phyloP scores from a whole-genome alignment of 2,329 filamentous ascomycete species.

The Paramyrothecium roridum region DNA sequence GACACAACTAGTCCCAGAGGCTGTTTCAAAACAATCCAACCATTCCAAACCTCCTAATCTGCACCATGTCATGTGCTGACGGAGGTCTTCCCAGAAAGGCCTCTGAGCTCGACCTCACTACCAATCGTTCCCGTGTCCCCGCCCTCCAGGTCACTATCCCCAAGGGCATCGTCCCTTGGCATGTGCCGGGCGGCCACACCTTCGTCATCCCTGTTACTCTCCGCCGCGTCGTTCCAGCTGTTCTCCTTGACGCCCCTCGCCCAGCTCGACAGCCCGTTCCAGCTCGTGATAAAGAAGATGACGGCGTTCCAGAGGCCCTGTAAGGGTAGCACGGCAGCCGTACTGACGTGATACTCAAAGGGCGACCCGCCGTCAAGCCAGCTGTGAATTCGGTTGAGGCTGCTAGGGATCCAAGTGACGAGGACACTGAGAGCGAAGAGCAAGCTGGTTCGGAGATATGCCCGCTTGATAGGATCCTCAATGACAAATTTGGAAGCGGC shows the following conservation, averaged over 20 bases:
- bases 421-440: conserved; percentile 59
- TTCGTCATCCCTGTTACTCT: neutral
- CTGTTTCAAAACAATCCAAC: too few relatives aligned
- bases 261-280: conserved; percentile 20
- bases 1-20: neutral
- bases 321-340: conserved; percentile 69
- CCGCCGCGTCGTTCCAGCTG: neutral
- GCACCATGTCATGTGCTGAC: neutral
- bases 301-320: conserved; percentile 80
- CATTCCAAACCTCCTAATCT: neutral
- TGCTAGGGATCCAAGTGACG: conserved; percentile 64
- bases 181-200: neutral
- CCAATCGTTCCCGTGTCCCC: conserved; percentile 6
- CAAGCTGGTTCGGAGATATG: conserved; percentile 59
- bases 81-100: neutral
- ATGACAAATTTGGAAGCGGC: conserved; percentile 31
- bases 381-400: conserved; percentile 71
- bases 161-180: neutral
- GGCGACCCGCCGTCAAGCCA: conserved; percentile 51
- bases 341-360: conserved; percentile 66
- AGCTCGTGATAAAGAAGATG: conserved; percentile 70
- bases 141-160: conserved; percentile 9
- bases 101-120: conserved; percentile 8
- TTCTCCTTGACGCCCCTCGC: neutral
- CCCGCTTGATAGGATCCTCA: conserved; percentile 55